Conservation (phyloP, 805 yeast species). For the Cyberlindnera meyerae region DNA sequence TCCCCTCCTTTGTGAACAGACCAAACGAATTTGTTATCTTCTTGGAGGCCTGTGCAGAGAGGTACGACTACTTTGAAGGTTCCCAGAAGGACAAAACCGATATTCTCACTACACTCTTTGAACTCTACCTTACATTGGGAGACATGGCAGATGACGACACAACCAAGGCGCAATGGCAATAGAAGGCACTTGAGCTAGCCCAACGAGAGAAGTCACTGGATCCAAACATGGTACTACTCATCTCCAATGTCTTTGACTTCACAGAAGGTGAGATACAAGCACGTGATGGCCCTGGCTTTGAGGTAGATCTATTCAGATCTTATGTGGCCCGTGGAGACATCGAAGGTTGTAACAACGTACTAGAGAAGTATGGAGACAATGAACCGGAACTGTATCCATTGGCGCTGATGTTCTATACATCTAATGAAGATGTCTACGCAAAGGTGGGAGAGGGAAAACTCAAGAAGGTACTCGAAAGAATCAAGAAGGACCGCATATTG, state of each 20-base stretch:
- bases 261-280: slow-evolving; percentile 40
- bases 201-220: slow-evolving; percentile 46
- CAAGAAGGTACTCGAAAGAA: slow-evolving; percentile 44
- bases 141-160: slow-evolving; percentile 32
- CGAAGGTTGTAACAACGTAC: slow-evolving; percentile 48
- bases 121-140: slow-evolving; percentile 67
- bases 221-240: slow-evolving; percentile 42
- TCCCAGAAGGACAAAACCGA: slow-evolving; percentile 61
- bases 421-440: slow-evolving; percentile 46
- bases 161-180: slow-evolving; percentile 50
- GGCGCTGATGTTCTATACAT: slow-evolving; percentile 59
- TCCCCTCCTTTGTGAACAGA: slow-evolving; percentile 79
- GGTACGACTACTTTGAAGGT: slow-evolving; percentile 74
- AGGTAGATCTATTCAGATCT: slow-evolving; percentile 61
- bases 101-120: slow-evolving; percentile 72
- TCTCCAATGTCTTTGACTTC: slow-evolving; percentile 42
- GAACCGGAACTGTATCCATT: slow-evolving; percentile 63
- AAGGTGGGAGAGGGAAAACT: slow-evolving; percentile 48
- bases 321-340: slow-evolving; percentile 56
- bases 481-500: slow-evolving; percentile 49
- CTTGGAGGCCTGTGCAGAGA: slow-evolving; percentile 82
- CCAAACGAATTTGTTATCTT: slow-evolving; percentile 88
- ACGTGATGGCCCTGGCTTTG: slow-evolving; percentile 29
- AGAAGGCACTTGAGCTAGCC: slow-evolving; percentile 55
- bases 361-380: slow-evolving; percentile 53